phyloP scores from a whole-genome alignment of 768 basidiomycete species.

The Tylopilus balloui region DNA sequence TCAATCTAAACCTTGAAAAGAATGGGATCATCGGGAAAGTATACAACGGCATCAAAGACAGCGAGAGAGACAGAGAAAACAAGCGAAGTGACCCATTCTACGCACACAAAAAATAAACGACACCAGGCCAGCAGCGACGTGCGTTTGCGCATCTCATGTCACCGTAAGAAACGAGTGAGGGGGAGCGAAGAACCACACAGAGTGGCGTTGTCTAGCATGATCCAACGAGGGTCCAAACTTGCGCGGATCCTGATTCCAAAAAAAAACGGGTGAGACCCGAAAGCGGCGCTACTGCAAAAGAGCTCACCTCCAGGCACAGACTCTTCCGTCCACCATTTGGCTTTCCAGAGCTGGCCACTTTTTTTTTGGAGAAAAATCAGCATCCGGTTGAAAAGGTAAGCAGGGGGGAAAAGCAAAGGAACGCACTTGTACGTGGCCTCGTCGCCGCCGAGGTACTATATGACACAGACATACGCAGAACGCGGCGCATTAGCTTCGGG shows the following conservation, averaged over 20 bases:
- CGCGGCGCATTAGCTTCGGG: background rate
- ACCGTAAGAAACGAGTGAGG: background rate
- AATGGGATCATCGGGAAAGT: too few relatives aligned
- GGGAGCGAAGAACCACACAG: background rate
- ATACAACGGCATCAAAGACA: too few relatives aligned
- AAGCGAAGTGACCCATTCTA: background rate
- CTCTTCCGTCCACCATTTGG: conserved; percentile 17
- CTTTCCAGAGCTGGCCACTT: conserved; percentile 10
- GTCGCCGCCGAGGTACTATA: conserved; percentile 41
- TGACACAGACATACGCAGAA: background rate
- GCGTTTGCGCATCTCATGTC: too few relatives aligned
- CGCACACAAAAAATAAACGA: background rate
- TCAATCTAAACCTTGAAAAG: too few relatives aligned
- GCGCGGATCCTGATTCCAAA: conserved; percentile 1
- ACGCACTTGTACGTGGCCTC: conserved; percentile 40
- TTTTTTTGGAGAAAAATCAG: too few relatives aligned
- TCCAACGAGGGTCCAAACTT: conserved; percentile 16
- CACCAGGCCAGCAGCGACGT: background rate
- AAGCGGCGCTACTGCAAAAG: background rate
- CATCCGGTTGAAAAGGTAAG: too few relatives aligned
- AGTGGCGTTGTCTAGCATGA: conserved; percentile 7
- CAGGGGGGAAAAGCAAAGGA: background rate
- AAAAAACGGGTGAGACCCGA: background rate
- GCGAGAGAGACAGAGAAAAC: too few relatives aligned
- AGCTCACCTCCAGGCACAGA: conserved; percentile 5